phyloP scores from a whole-genome alignment of 768 basidiomycete species.

The Tricholoma hemisulphureum region DNA sequence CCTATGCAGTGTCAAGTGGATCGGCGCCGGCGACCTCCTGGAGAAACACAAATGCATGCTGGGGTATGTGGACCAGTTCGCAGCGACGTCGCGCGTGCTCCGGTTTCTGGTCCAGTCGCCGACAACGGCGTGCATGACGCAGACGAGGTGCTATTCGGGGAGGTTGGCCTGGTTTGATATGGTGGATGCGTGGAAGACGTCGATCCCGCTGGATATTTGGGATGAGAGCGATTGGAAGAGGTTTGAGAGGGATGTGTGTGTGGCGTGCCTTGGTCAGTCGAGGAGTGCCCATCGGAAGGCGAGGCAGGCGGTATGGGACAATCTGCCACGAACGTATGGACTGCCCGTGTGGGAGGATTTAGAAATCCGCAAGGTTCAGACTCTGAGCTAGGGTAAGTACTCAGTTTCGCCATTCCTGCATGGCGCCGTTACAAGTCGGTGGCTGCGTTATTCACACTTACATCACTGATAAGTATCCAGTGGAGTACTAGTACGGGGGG shows the following conservation, averaged over 20 bases:
- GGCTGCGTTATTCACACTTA: too few species aligned
- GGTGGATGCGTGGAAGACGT: conserved; percentile 11
- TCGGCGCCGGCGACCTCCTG: conserved; percentile 8
- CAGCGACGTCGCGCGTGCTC: conserved; percentile 11
- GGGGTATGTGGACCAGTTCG: conserved; percentile 15
- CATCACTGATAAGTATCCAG: too few species aligned
- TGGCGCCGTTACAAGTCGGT: too few species aligned
- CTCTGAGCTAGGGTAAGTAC: conserved; percentile 4
- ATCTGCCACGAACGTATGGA: conserved; percentile 30
- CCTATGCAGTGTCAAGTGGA: conserved; percentile 14
- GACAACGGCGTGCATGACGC: background rate
- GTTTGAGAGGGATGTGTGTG: conserved; percentile 11
- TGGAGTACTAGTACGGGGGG: too few species aligned
- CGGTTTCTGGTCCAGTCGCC: conserved; percentile 11
- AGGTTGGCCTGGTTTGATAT: conserved; percentile 14
- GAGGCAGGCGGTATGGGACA: conserved; percentile 30
- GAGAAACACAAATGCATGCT: conserved; percentile 13
- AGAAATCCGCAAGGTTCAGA: conserved; percentile 18
- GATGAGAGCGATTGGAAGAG: conserved; percentile 17
- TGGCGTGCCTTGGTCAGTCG: conserved; percentile 9
- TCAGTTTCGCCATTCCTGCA: too few species aligned
- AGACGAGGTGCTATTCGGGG: conserved; percentile 7
- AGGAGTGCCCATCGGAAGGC: conserved; percentile 15
- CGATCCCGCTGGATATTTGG: conserved; percentile 17
- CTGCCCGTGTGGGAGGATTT: conserved; percentile 29